Percentiles rank a stretch among this genome's conserved stretches.
phyloP scores from a whole-genome alignment of 192 early-diverging fungal genomes.

The Coemansia sp. region DNA sequence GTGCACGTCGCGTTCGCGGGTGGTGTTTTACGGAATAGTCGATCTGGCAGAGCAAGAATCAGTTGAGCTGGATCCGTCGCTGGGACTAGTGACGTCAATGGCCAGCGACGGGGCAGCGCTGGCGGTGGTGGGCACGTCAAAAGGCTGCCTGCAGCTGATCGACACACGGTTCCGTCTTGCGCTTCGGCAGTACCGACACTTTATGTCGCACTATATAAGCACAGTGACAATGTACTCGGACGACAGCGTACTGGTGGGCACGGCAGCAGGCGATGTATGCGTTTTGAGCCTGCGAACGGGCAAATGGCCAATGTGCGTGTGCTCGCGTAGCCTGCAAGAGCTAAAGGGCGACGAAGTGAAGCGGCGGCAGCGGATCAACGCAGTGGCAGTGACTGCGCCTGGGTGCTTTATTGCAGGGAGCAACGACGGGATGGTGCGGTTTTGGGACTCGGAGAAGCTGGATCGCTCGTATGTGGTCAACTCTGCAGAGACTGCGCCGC shows the following conservation, averaged over 20 bases:
- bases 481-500: conserved; percentile 35
- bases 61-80: conserved; percentile 12
- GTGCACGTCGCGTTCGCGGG: conserved; percentile 43
- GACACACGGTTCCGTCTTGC: conserved; percentile 43
- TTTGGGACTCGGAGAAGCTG: conserved; percentile 68
- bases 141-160: conserved; percentile 25
- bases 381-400: conserved; percentile 54
- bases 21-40: conserved; percentile 25
- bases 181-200: conserved; percentile 33
- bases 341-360: conserved; percentile 57
- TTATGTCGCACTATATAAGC: conserved; percentile 26
- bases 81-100: conserved; percentile 28
- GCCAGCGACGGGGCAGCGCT: conserved; percentile 15
- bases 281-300: conserved; percentile 38
- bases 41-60: conserved; percentile 18
- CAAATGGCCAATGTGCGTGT: conserved; percentile 47
- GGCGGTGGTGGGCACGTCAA: conserved; percentile 34
- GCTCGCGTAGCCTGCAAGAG: conserved; percentile 57
- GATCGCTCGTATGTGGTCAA: conserved; percentile 75
- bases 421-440: conserved; percentile 83
- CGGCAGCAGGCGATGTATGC: conserved; percentile 31
- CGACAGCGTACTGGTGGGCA: conserved; percentile 32
- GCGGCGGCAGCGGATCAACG: conserved; percentile 59
- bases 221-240: conserved; percentile 13
- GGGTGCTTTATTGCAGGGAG: conserved; percentile 74